These are phyloP conservation scores for Acanthamoeba lenticulata DNA, from an alignment of 208 protist genomes.

Conservation along the genomic window DNA sequence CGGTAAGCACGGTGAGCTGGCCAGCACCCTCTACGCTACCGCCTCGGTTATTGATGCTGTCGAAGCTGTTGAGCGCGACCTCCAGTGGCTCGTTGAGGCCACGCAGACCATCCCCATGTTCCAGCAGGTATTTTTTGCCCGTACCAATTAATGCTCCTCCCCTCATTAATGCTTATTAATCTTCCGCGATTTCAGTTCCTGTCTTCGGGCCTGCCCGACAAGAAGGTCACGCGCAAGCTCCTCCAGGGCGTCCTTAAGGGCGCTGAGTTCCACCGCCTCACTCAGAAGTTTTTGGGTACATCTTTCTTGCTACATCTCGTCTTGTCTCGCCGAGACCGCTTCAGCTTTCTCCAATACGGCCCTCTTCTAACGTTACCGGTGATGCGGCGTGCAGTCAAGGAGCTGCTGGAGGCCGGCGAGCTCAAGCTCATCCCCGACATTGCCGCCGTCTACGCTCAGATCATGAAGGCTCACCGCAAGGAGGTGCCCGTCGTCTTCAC, in stretches of 20 bases:
- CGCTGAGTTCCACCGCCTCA: slow-evolving; percentile 11
- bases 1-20: neutral
- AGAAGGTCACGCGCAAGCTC: slow-evolving; percentile 30
- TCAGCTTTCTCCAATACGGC: no score
- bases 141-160: neutral
- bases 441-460: slow-evolving; percentile 4
- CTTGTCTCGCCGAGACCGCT: neutral
- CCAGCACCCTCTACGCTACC: slow-evolving; percentile 31
- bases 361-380: no score
- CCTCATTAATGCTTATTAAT: neutral
- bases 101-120: neutral
- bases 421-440: slow-evolving; percentile 36
- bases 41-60: neutral
- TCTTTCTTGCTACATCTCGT: neutral
- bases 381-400: neutral
- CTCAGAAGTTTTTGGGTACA: slow-evolving; percentile 22
- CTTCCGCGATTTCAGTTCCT: neutral
- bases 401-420: neutral
- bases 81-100: neutral
- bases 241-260: slow-evolving; percentile 30
- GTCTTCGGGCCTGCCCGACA: neutral
- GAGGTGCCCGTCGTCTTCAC: slow-evolving; percentile 35
- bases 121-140: neutral
- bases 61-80: neutral
- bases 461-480: slow-evolving; percentile 45